Evolutionary conservation across 1,139 yeast species (phyloP).

Genomic region (Oligophagozyma castellii): DNA sequence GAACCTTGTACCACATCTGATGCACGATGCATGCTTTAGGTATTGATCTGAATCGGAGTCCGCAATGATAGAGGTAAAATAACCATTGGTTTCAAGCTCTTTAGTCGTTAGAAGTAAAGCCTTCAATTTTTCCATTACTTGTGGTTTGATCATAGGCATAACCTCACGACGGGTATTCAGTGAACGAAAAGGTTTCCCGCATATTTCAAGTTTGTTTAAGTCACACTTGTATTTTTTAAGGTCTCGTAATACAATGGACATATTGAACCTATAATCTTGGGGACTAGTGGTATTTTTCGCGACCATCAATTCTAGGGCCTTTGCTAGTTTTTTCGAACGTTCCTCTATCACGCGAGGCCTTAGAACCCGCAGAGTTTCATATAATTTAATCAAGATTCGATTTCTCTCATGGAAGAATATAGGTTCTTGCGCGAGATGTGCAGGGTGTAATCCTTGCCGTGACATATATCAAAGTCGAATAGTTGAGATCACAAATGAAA

Average conservation of each 20-base stretch:
- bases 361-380: constrained; percentile 12
- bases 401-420: constrained; percentile 22
- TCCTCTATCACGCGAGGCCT: constrained; percentile 8
- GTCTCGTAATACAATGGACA: constrained; percentile 21
- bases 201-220: constrained; percentile 12
- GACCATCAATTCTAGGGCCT: constrained; percentile 17
- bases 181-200: constrained; percentile 10
- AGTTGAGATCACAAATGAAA: too few species aligned
- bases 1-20: constrained; percentile 21
- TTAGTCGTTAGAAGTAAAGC: constrained; percentile 10
- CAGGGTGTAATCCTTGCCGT: constrained; percentile 21
- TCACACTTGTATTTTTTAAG: constrained; percentile 18
- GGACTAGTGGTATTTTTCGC: constrained; percentile 16
- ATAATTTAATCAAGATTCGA: constrained; percentile 18
- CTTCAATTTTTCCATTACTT: constrained; percentile 11
- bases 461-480: too few species aligned
- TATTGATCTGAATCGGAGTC: constrained; percentile 3
- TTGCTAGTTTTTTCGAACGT: constrained; percentile 12
- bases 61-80: constrained; percentile 7
- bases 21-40: constrained; percentile 11
- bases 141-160: constrained; percentile 5
- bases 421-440: constrained; percentile 19
- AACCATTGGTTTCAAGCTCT: constrained; percentile 15
- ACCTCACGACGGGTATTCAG: constrained; percentile 1
- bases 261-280: constrained; percentile 22